Evolutionary conservation across 345 rosid genomes (phyloP).

Genomic region (Citrus medica): DNA sequence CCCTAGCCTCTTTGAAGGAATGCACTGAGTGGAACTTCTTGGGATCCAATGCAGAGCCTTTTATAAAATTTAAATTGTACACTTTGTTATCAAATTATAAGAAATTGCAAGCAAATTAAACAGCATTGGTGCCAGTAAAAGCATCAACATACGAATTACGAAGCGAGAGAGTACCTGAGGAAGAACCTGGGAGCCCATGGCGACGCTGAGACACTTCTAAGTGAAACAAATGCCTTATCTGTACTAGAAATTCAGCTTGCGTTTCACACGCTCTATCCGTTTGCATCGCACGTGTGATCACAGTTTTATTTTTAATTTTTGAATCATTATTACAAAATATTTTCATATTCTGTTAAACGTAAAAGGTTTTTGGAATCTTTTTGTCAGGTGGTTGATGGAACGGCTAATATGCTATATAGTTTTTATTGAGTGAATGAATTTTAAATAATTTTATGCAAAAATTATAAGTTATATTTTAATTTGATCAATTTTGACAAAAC

Average conservation of each 20-base stretch:
- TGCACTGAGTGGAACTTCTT: slow-evolving; percentile 27
- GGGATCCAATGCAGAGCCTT: slow-evolving; percentile 62
- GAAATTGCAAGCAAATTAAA: background rate
- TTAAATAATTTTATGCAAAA: too few relatives aligned
- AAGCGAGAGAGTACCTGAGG: slow-evolving; percentile 46
- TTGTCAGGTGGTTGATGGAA: too few relatives aligned
- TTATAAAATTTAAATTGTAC: background rate
- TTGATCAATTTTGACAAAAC: too few relatives aligned
- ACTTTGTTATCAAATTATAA: background rate
- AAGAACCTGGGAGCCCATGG: slow-evolving; percentile 58
- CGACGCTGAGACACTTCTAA: background rate
- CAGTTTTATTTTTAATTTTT: too few relatives aligned
- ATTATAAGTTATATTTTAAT: too few relatives aligned
- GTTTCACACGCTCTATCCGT: slow-evolving; percentile 1
- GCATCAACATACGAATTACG: too few relatives aligned
- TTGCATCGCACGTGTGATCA: background rate
- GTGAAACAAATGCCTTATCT: slow-evolving; percentile 31
- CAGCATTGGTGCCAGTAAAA: background rate
- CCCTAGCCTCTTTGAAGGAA: slow-evolving; percentile 36
- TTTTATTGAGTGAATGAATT: too few relatives aligned
- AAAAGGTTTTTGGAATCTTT: too few relatives aligned
- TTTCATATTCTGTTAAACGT: too few relatives aligned
- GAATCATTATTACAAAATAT: too few relatives aligned
- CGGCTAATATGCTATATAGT: too few relatives aligned
- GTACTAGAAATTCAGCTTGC: background rate